Evolutionary conservation across 805 yeast genomes (phyloP).

Genomic region (Cyberlindnera saturnus): DNA sequence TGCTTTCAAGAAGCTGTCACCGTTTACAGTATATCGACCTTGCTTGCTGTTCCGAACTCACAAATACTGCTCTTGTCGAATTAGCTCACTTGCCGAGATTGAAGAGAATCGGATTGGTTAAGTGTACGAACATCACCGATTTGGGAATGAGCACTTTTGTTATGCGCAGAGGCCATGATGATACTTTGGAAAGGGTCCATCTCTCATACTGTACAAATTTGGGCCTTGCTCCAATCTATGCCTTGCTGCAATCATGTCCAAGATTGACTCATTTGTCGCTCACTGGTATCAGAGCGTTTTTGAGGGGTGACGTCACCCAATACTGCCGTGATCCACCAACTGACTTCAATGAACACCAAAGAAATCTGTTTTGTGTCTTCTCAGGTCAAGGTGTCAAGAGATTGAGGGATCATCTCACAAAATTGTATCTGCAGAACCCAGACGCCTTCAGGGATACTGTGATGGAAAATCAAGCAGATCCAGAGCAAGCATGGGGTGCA

Average conservation of each 20-base stretch:
- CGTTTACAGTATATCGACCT: slow-evolving; percentile 88
- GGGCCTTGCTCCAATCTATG: slow-evolving; percentile 70
- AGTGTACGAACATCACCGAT: slow-evolving; percentile 84
- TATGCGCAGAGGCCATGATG: slow-evolving; percentile 63
- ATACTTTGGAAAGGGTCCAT: slow-evolving; percentile 87
- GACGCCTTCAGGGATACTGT: background rate
- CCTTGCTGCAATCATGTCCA: slow-evolving; percentile 73
- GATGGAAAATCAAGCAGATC: too few relatives aligned
- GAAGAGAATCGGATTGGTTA: slow-evolving; percentile 88
- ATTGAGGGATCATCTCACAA: slow-evolving; percentile 63
- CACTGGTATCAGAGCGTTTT: slow-evolving; percentile 88
- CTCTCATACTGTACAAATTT: slow-evolving; percentile 83
- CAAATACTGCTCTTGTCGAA: slow-evolving; percentile 75
- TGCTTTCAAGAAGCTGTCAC: slow-evolving; percentile 69
- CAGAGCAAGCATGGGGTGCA: too few relatives aligned
- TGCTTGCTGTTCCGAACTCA: slow-evolving; percentile 88
- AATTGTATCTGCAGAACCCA: slow-evolving; percentile 12
- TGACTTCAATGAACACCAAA: slow-evolving; percentile 84
- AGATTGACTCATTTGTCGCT: slow-evolving; percentile 83
- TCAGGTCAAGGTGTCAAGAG: slow-evolving; percentile 83
- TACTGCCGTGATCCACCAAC: slow-evolving; percentile 91
- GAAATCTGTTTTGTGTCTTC: slow-evolving; percentile 83
- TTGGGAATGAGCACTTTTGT: slow-evolving; percentile 69
- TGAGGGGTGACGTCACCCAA: slow-evolving; percentile 76
- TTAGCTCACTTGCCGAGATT: slow-evolving; percentile 72